Conservation (phyloP, 2,329 filamentous ascomycete species). For the Colletotrichum caudatum region DNA sequence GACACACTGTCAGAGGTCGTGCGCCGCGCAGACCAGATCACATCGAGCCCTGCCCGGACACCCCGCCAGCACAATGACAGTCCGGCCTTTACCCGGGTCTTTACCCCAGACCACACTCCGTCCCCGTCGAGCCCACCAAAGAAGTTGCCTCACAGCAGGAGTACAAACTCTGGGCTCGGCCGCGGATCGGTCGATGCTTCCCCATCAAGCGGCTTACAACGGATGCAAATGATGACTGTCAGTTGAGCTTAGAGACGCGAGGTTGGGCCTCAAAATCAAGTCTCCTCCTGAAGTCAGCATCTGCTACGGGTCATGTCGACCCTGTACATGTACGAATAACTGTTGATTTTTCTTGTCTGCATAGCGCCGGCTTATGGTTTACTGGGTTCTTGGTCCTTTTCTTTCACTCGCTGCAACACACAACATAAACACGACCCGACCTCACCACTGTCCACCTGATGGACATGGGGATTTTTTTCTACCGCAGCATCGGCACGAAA, state of each 20-base stretch:
- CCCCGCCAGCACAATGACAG: conserved; percentile 64
- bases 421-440: conserved; percentile 35
- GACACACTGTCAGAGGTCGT: conserved; percentile 71
- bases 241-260: conserved; percentile 52
- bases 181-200: conserved; percentile 65
- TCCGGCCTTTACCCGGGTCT: conserved; percentile 76
- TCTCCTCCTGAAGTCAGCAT: background rate
- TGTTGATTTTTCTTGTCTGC: conserved; percentile 43
- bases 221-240: conserved; percentile 76
- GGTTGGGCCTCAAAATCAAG: background rate
- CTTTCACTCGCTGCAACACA: conserved; percentile 32
- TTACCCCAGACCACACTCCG: conserved; percentile 64
- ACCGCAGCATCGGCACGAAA: conserved; percentile 5
- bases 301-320: conserved; percentile 6
- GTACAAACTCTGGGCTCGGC: conserved; percentile 65
- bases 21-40: conserved; percentile 69
- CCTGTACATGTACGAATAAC: conserved; percentile 44
- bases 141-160: conserved; percentile 64
- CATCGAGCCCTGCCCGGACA: conserved; percentile 66
- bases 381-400: conserved; percentile 20
- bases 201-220: conserved; percentile 63
- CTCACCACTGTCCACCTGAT: conserved; percentile 16
- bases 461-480: background rate
- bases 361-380: conserved; percentile 43
- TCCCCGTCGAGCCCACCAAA: conserved; percentile 66